A percentile compares a stretch with the other conserved stretches of the same genome.
These are phyloP conservation scores for Plasmopara halstedii DNA, from an alignment of 352 stramenopile genomes.

Conservation along the genomic window DNA sequence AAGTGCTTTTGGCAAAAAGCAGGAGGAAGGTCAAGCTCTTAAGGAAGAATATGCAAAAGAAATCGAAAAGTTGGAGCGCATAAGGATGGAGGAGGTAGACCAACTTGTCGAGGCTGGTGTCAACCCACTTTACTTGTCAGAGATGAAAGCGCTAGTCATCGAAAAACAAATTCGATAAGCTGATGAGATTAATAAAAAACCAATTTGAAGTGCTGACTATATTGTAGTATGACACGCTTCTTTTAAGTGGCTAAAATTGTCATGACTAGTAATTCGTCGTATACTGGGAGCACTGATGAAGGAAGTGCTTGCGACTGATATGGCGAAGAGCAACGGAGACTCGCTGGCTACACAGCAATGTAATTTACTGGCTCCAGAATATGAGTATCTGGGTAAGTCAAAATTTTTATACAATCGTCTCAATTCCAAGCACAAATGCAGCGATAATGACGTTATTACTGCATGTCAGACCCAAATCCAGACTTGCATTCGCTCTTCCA, in stretches of 20 bases:
- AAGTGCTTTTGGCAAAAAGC: constrained; percentile 54
- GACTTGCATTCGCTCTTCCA: constrained; percentile 73
- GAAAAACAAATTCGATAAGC: constrained; percentile 37
- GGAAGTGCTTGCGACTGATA: not conserved
- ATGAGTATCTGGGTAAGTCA: constrained; percentile 50
- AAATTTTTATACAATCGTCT: not conserved
- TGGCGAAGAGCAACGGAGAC: constrained; percentile 5
- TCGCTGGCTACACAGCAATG: constrained; percentile 16
- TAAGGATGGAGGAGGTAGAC: constrained; percentile 84
- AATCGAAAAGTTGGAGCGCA: constrained; percentile 80
- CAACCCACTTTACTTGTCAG: constrained; percentile 86
- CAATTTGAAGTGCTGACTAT: not conserved
- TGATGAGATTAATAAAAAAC: not conserved
- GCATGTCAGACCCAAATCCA: constrained; percentile 62
- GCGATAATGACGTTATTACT: constrained; percentile 1
- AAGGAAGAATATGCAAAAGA: constrained; percentile 76
- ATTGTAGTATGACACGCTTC: not conserved
- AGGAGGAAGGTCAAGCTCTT: constrained; percentile 59
- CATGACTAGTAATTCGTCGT: too few species aligned
- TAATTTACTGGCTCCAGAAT: constrained; percentile 56
- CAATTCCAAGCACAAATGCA: not conserved
- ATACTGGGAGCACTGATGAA: not conserved
- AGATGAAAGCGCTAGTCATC: constrained; percentile 91
- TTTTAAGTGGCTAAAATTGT: too few species aligned
- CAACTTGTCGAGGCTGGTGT: constrained; percentile 84